Evolutionary conservation across 805 yeast genomes (phyloP).

Genomic region (Suhomyces xylopsoci): DNA sequence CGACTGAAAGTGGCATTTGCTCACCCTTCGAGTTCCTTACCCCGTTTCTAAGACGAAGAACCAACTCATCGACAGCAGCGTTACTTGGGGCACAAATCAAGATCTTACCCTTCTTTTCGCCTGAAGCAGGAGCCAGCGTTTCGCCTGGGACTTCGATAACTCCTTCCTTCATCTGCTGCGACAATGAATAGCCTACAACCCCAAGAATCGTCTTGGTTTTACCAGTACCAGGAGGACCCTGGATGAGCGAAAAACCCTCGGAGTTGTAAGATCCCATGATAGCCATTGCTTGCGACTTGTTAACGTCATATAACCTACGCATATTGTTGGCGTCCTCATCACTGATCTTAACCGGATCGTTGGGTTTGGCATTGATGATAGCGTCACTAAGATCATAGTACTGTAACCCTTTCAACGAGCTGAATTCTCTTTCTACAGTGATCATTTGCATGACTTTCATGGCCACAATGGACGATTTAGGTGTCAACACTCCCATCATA

Average conservation of each 20-base stretch:
- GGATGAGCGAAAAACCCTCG: slow-evolving; percentile 84
- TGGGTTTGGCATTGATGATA: slow-evolving; percentile 66
- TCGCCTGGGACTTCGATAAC: slow-evolving; percentile 17
- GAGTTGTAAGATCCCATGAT: slow-evolving; percentile 66
- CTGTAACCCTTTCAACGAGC: slow-evolving; percentile 76
- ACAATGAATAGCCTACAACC: slow-evolving; percentile 73
- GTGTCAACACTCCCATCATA: slow-evolving; percentile 54
- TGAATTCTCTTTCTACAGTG: slow-evolving; percentile 89
- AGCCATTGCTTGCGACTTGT: slow-evolving; percentile 89
- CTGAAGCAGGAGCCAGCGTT: slow-evolving; percentile 14
- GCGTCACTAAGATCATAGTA: slow-evolving; percentile 74
- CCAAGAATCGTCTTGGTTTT: slow-evolving; percentile 96
- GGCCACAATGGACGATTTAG: slow-evolving; percentile 61
- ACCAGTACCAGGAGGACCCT: slow-evolving; percentile 98
- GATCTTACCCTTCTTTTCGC: slow-evolving; percentile 44
- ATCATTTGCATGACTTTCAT: slow-evolving; percentile 82
- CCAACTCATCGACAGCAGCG: slow-evolving; percentile 97
- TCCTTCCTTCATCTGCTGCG: slow-evolving; percentile 24
- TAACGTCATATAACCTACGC: slow-evolving; percentile 55
- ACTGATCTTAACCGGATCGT: slow-evolving; percentile 33
- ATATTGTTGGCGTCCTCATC: slow-evolving; percentile 41
- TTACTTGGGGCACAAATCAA: slow-evolving; percentile 96
- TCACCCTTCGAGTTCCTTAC: slow-evolving; percentile 56
- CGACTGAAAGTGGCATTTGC: slow-evolving; percentile 59
- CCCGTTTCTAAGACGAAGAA: slow-evolving; percentile 75